Evolutionary conservation across 2,329 filamentous ascomycete species (phyloP), one percentile per base, ranked within the genome.

Genomic region (Monilinia polystroma): DNA sequence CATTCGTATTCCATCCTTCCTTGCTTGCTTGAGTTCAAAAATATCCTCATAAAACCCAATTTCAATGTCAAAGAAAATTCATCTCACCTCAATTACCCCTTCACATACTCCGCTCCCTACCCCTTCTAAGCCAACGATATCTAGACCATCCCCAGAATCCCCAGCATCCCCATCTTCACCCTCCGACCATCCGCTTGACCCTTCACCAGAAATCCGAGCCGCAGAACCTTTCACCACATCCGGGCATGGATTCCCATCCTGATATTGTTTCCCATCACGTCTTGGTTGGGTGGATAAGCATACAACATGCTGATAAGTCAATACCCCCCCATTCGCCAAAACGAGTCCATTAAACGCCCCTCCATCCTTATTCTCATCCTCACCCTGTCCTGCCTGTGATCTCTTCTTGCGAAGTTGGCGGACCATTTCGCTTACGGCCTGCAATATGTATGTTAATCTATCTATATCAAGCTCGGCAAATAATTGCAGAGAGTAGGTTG

Each of bases 251-350:
- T 82, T 81, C 32, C 76, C 70, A 5, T 75, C 70, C 2, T 85
- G 84, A 74, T 87, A 87, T 2, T 73, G 67, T 2, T 72, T 69
- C 10, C 54, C 57, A 49, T 62, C 49, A 2, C 78, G 75, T 45
- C 68, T 72, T 11, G 84, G 82, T 12, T 76, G 70, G 0, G 77
- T 80, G 0, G 85, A 87, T 1, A 90, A 76, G 57, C 85, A 82
- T 0, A 90, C 72, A 3, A 82, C 86, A 72, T 90, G 83, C 73
- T 90, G 86, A 73, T 90, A 87, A 0, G 85, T 87, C n/a, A 88
- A 70, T 41, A 86, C 80, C 0, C 88, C 88, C 0, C 88, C 87
- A 71, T 90, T 90, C 1, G 87, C 87, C 18, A 90, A 80, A 4
- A 90, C 78, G 0, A 90, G 75, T 2, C 85, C 87, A 18, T 79